Conservation (phyloP, 352 stramenopile species). For the Pythium brassicae region DNA sequence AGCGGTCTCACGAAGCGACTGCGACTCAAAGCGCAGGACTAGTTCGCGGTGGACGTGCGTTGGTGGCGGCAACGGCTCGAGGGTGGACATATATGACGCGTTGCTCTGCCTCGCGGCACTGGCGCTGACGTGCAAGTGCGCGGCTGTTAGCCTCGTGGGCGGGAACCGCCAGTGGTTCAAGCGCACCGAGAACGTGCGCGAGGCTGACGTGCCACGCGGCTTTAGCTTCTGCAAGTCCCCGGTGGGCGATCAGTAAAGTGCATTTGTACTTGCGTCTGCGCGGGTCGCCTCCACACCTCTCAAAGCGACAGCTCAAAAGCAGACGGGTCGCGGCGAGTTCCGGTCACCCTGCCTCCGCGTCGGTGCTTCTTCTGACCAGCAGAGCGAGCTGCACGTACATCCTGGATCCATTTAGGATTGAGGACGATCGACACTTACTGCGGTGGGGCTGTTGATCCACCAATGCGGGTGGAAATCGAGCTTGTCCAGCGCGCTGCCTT, state of each 20-base stretch:
- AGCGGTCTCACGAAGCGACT: constrained; percentile 66
- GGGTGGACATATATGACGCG: constrained; percentile 85
- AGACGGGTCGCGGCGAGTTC: too few species aligned
- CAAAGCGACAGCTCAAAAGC: too few species aligned
- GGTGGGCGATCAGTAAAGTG: constrained; percentile 70
- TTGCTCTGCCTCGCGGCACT: constrained; percentile 75
- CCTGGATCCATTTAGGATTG: too few species aligned
- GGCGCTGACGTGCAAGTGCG: constrained; percentile 73
- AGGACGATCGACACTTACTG: too few species aligned
- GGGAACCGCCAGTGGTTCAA: constrained; percentile 95
- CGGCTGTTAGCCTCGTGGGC: constrained; percentile 88
- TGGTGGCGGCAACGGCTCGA: constrained; percentile 23
- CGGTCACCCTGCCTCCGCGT: too few species aligned
- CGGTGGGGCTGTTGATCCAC: too few species aligned
- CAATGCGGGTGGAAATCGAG: too few species aligned
- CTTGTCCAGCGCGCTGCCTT: too few species aligned
- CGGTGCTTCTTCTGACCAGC: too few species aligned
- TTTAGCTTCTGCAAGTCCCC: constrained; percentile 85
- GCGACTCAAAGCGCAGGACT: constrained; percentile 31
- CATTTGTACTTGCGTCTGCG: too few species aligned
- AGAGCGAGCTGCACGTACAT: too few species aligned
- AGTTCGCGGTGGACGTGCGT: constrained; percentile 14
- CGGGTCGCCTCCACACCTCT: too few species aligned
- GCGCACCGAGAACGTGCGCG: constrained; percentile 73
- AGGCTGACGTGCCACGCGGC: constrained; percentile 76